Conservation (phyloP, 108 stramenopile species). For the Cylindrotheca closterium region DNA sequence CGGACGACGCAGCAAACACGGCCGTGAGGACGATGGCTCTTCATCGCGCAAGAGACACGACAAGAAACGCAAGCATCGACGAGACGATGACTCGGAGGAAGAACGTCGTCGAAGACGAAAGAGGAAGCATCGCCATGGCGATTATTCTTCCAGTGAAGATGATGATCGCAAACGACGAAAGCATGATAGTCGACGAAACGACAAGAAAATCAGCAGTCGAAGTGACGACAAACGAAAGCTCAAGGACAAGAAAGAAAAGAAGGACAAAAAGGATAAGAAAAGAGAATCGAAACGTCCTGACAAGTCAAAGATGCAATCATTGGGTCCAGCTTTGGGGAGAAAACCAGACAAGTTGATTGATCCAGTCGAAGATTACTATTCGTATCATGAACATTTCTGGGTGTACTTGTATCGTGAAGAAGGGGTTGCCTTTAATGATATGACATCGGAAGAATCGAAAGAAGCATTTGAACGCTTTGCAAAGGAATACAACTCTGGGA, state of each 20-base stretch:
- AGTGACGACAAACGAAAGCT: constrained; percentile 1
- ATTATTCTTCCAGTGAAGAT: neutral
- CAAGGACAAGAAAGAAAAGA: constrained; percentile 9
- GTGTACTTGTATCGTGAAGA: constrained; percentile 72
- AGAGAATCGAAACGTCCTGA: constrained; percentile 8
- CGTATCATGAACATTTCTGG: constrained; percentile 73
- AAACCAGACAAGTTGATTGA: constrained; percentile 46
- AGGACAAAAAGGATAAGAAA: constrained; percentile 4
- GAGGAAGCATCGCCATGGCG: constrained; percentile 4
- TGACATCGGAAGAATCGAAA: constrained; percentile 55
- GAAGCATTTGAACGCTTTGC: constrained; percentile 65
- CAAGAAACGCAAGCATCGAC: too few relatives aligned
- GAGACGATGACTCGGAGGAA: too few relatives aligned
- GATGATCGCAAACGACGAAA: constrained; percentile 16
- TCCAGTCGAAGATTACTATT: constrained; percentile 72
- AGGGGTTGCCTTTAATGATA: constrained; percentile 71
- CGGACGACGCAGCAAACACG: too few relatives aligned
- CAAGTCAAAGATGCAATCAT: constrained; percentile 29
- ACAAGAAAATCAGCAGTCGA: neutral
- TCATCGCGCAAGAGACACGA: too few relatives aligned
- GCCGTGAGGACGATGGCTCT: too few relatives aligned
- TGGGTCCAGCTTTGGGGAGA: constrained; percentile 33
- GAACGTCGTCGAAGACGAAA: too few relatives aligned
- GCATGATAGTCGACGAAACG: constrained; percentile 2
- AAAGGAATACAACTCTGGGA: constrained; percentile 62